Conservation (phyloP, 2,329 filamentous ascomycete species). For the Fusarium napiforme region DNA sequence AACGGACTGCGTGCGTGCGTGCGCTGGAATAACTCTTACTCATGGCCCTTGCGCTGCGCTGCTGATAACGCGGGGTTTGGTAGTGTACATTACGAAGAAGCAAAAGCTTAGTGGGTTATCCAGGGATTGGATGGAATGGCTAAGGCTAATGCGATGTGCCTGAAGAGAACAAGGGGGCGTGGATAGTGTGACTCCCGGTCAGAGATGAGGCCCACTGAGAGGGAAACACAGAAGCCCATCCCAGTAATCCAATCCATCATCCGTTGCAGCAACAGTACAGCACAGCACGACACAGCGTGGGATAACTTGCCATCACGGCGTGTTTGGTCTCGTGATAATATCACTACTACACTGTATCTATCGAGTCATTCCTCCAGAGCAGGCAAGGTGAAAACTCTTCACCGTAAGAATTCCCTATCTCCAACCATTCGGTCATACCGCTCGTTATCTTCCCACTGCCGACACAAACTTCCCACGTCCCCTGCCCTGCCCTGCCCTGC, state of each 20-base stretch:
- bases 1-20: background rate
- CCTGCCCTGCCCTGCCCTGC: background rate
- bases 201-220: constrained; percentile 20
- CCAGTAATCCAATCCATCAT: background rate
- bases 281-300: background rate
- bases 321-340: background rate
- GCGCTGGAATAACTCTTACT: background rate
- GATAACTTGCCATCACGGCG: background rate
- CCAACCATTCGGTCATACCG: background rate
- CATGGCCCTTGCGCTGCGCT: background rate
- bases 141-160: constrained; percentile 6
- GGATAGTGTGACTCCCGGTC: background rate
- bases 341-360: background rate
- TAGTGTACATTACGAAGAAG: background rate
- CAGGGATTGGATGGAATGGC: background rate
- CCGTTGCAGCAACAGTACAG: background rate
- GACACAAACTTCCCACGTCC: background rate
- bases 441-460: background rate
- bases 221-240: background rate
- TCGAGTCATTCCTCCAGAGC: background rate
- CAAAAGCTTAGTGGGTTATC: background rate
- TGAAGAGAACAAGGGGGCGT: constrained; percentile 18
- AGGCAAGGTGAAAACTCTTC: constrained; percentile 1
- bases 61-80: constrained; percentile 36
- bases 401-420: constrained; percentile 23